A percentile compares a stretch with the other conserved stretches of the same genome.
Evolutionary conservation across 306 rosid genomes (phyloP).

Genomic region (Biancaea sappan): DNA sequence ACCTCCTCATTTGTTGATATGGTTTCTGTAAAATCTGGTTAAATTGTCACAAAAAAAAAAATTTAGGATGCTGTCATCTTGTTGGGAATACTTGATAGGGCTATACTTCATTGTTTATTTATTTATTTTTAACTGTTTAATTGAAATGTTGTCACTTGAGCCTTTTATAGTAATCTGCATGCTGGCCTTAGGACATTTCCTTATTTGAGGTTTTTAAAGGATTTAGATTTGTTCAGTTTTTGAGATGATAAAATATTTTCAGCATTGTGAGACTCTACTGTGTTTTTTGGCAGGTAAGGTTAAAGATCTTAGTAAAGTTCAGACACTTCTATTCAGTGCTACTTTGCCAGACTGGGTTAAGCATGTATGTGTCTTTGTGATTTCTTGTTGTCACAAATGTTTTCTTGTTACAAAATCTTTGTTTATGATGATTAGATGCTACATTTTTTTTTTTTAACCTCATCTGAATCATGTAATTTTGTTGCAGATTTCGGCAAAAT

Average conservation of each 20-base stretch:
- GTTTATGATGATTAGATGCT: background rate
- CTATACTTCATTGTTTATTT: background rate
- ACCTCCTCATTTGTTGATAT: background rate
- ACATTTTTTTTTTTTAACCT: background rate
- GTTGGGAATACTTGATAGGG: background rate
- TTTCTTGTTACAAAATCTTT: conserved; percentile 5
- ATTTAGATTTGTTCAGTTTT: background rate
- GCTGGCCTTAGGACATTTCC: background rate
- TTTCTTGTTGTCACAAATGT: background rate
- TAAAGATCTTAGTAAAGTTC: conserved; percentile 67
- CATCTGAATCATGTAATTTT: background rate
- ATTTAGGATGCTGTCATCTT: background rate
- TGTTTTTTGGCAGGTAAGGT: conserved; percentile 74
- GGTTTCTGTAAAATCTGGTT: conserved; percentile 1
- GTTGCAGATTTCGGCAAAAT: conserved; percentile 69
- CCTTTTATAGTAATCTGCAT: background rate
- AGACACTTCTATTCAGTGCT: conserved; percentile 97
- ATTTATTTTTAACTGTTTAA: background rate
- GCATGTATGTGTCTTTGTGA: conserved; percentile 42
- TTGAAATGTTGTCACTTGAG: background rate
- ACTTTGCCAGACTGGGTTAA: conserved; percentile 91
- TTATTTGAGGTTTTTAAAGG: background rate
- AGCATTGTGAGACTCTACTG: background rate
- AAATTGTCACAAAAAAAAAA: background rate
- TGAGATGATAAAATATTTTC: conserved; percentile 13